Percentiles rank a stretch among this genome's conserved stretches.
These are phyloP conservation scores for Xylaria acuta DNA, from an alignment of 495 filamentous ascomycete genomes.

Conservation along the genomic window DNA sequence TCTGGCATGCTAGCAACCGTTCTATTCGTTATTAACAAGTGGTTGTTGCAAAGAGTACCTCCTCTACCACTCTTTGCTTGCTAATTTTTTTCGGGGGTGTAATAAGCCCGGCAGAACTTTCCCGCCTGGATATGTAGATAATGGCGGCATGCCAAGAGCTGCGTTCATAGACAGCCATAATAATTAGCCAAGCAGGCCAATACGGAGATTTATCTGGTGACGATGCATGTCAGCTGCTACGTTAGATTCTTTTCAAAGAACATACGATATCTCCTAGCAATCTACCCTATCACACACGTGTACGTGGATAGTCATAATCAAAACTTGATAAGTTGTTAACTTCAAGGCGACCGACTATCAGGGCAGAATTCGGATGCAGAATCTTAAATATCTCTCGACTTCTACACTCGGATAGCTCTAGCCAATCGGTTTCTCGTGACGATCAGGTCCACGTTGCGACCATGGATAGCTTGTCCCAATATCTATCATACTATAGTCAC, in stretches of 20 bases:
- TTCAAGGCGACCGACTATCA: neutral
- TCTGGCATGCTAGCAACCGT: neutral
- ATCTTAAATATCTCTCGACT: neutral
- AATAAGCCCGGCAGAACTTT: neutral
- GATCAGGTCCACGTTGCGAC: neutral
- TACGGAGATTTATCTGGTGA: neutral
- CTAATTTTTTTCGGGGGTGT: neutral
- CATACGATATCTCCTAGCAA: neutral
- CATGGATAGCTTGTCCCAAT: neutral
- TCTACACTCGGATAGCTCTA: neutral
- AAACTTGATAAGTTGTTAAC: neutral
- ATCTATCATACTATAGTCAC: neutral
- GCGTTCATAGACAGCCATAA: neutral
- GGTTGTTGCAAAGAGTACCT: neutral
- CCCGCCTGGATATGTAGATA: neutral
- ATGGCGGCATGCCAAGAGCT: neutral
- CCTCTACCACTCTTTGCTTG: neutral
- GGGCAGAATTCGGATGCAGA: neutral
- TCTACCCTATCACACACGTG: neutral
- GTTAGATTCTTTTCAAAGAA: neutral
- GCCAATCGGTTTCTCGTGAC: neutral
- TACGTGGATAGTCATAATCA: neutral
- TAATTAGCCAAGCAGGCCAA: constrained; percentile 1
- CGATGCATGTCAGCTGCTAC: neutral
- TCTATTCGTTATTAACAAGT: neutral